Evolutionary conservation across 2,329 filamentous ascomycete species (phyloP), one percentile per base, ranked within the genome.

Genomic region (Gaeumannomyces sp.): DNA sequence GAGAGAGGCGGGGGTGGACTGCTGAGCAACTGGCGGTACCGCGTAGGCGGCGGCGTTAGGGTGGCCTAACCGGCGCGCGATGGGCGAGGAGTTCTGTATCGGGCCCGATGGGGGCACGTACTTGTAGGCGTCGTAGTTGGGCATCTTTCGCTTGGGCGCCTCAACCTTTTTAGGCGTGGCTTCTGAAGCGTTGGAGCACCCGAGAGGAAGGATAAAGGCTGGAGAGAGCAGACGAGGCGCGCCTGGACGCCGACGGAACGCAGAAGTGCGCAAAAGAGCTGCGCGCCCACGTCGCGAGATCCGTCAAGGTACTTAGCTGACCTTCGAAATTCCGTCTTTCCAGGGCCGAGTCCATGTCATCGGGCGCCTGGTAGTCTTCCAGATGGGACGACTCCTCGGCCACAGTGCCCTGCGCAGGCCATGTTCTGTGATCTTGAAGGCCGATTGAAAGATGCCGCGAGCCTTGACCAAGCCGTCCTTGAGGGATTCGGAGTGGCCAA

Each of bases 191-290:
- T 75, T 2, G 84, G 84, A 0, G 79, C 83, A 0, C 79, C 76
- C 6, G 81, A 83, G 2, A 82, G 80, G 69, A 93, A 93, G 0
- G 90, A 83, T 0, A 99, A 80, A 1, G 89, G 86, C 69, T 99
- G 95, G 4, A 99, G 78, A 5, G 95, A 99, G 75, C 93, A 97
- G 0, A 98, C 90, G 5, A 99, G 81, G 16, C 95, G 85, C 6
- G 91, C 83, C 68, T 92, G 87, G 8, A 98, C 86, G 3, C 92
- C 93, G n/a, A 84, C 86, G n/a, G 87, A 85, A 25, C 95, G 88
- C 4, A 99, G 81, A 38, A 98, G 76, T 3, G 93, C 90, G 74
- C 95, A 98, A 71, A 96, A 97, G 0, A 99, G 76, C 73, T 98
- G 93, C 1, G 92, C 91, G 0, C 93, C 95, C 13, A 96, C 82